These are phyloP conservation scores for Alternaria postmessia DNA, from an alignment of 2,329 filamentous ascomycete genomes.

Conservation along the genomic window DNA sequence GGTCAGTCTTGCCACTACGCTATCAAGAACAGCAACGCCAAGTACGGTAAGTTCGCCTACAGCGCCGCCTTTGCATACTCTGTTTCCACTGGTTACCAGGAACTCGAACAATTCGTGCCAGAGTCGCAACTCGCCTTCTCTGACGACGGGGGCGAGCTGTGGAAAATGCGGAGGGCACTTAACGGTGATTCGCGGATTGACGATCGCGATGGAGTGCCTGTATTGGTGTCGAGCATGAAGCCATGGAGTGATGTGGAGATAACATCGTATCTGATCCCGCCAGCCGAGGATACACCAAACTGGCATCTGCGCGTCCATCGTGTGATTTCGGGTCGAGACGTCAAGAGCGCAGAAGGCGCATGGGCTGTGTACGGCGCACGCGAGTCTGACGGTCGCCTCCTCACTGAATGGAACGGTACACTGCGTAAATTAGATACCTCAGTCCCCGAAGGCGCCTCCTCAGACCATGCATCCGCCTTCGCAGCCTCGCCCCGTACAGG, in stretches of 20 bases:
- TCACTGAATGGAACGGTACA: constrained; percentile 49
- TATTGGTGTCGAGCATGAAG: constrained; percentile 74
- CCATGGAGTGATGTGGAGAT: constrained; percentile 74
- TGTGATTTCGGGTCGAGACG: constrained; percentile 65
- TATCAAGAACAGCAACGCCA: constrained; percentile 81
- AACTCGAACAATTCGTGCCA: constrained; percentile 77
- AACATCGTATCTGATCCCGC: constrained; percentile 71
- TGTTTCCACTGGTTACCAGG: constrained; percentile 77
- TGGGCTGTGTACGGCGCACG: constrained; percentile 73
- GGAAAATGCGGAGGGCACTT: constrained; percentile 77
- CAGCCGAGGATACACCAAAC: constrained; percentile 61
- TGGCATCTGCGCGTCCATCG: constrained; percentile 75
- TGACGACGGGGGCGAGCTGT: constrained; percentile 78
- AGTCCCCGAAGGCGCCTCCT: constrained; percentile 52
- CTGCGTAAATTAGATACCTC: constrained; percentile 43
- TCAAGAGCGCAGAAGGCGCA: constrained; percentile 77
- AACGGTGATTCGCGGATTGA: constrained; percentile 68
- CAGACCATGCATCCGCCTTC: constrained; percentile 47
- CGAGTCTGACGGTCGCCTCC: constrained; percentile 64
- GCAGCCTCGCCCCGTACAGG: constrained; percentile 60
- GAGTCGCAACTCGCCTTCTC: constrained; percentile 79
- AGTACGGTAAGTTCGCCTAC: constrained; percentile 82
- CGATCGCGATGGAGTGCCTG: constrained; percentile 61
- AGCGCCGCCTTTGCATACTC: constrained; percentile 79
- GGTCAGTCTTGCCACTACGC: constrained; percentile 85